Evolutionary conservation across 257 asterid genomes (phyloP), one percentile per base, ranked within the genome.

Genomic region (Solanum pinnatisectum): DNA sequence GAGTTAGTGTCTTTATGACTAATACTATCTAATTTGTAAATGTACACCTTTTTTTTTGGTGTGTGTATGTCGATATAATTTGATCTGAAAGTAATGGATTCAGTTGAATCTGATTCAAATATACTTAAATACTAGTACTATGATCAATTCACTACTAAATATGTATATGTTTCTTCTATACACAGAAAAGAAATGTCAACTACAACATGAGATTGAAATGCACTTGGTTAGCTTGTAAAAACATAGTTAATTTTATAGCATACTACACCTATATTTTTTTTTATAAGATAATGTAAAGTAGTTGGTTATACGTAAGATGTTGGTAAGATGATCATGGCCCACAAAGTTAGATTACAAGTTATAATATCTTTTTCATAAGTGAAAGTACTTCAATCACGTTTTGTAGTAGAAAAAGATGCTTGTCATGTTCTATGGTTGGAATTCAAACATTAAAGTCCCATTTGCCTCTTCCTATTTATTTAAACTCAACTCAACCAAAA

Each of bases 361-460:
- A 32, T 33, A 56, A 16, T 49, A 0, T 8, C 30, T 30, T 37
- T 40, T 81, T 18, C 39, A 81, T 44, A 79, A 46, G 30, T 49
- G 70, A 81, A 46, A 82, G 85, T 32, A 82, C 18, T 82, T 82
- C 85, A 49, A 82, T 49, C 85, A 82, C 85, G 49, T 70, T 87
- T 84, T 33, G 88, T 88, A 82, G 91, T 77, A 12, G 83, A 90
- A 88, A 20, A 49, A 63, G 49, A 59, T 85, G 86, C 81, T 52
- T 9, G 59, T 86, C 98, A 93, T 92, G 96, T 93, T 92, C 93
- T 63, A 76, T 91, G 96, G 95, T 81, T 93, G 81, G 83, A 85
- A 92, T 89, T 90, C 46, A 84, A 20, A 59, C 67, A 59, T 23
- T n/a, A 5, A 88, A 35, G 90, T 63, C 90, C 77, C 83, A 63